Percentiles rank a stretch among this genome's conserved stretches.
These are phyloP conservation scores for Alternaria panax DNA, from an alignment of 2,329 filamentous ascomycete genomes.

Conservation along the genomic window DNA sequence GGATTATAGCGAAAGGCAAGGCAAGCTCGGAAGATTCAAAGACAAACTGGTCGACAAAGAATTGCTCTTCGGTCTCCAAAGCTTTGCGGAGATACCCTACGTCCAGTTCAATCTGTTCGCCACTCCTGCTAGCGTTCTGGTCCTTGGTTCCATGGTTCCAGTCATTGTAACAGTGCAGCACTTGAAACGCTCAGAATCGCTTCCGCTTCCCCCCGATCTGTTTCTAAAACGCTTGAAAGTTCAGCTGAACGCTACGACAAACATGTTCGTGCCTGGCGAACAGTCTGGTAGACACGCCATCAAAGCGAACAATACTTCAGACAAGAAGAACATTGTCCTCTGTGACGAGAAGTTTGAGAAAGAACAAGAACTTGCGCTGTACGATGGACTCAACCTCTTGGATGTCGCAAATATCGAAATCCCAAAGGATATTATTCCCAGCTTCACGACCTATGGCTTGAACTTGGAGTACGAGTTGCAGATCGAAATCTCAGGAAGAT, in stretches of 20 bases:
- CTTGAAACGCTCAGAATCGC: conserved; percentile 34
- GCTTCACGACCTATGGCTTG: conserved; percentile 40
- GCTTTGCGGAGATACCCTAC: conserved; percentile 30
- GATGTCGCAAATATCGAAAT: conserved; percentile 18
- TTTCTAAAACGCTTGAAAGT: conserved; percentile 35
- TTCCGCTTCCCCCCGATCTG: conserved; percentile 30
- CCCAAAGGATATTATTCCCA: conserved; percentile 20
- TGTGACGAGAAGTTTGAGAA: conserved; percentile 28
- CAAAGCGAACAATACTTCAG: conserved; percentile 13
- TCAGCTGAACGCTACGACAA: conserved; percentile 22
- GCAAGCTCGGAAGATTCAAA: conserved; percentile 30
- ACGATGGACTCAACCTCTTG: conserved; percentile 25
- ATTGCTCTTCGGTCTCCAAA: conserved; percentile 29
- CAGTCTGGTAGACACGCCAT: conserved; percentile 5
- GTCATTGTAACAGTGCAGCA: conserved; percentile 32
- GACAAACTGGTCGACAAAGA: conserved; percentile 32
- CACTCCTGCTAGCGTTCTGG: conserved; percentile 29
- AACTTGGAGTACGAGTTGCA: conserved; percentile 32
- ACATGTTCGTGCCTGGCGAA: conserved; percentile 25
- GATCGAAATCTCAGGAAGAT: conserved; percentile 37
- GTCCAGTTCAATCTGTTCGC: conserved; percentile 34
- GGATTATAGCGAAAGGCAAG: conserved; percentile 23
- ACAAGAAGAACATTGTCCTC: conserved; percentile 18
- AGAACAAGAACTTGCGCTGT: conserved; percentile 21
- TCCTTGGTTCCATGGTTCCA: conserved; percentile 24